Percentiles rank a stretch among this genome's conserved stretches.
Evolutionary conservation across 208 protist genomes (phyloP).

Genomic region (Phytomonas francai): DNA sequence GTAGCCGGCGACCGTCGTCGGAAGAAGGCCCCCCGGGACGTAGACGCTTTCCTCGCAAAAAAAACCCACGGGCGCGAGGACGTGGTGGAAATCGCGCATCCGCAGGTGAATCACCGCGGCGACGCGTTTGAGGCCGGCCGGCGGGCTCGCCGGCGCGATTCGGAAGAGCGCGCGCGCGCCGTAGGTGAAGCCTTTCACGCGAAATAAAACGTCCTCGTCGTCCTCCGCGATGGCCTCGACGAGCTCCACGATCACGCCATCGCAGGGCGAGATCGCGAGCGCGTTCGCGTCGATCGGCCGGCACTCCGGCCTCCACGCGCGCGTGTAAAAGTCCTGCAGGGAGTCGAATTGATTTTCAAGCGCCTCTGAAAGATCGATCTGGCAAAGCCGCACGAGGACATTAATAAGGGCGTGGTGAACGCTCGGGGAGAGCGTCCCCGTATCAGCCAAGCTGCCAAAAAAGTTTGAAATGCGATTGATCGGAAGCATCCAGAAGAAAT

Average conservation of each 20-base stretch:
- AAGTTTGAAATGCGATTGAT: constrained; percentile 54
- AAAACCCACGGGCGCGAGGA: constrained; percentile 51
- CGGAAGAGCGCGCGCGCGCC: constrained; percentile 58
- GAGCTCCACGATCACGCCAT: constrained; percentile 58
- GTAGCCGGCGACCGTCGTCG: constrained; percentile 49
- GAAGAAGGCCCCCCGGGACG: constrained; percentile 70
- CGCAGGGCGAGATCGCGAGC: constrained; percentile 49
- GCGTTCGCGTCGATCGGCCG: constrained; percentile 27
- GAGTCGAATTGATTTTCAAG: constrained; percentile 28
- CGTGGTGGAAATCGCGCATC: constrained; percentile 75
- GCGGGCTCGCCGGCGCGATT: constrained; percentile 19
- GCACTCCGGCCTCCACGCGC: constrained; percentile 36
- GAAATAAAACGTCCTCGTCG: constrained; percentile 30
- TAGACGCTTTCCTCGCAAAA: constrained; percentile 52
- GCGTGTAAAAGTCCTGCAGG: constrained; percentile 77
- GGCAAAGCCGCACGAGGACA: constrained; percentile 41
- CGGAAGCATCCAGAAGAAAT: constrained; percentile 57
- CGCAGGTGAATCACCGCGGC: constrained; percentile 61
- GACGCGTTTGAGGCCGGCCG: constrained; percentile 34
- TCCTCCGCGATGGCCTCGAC: constrained; percentile 29
- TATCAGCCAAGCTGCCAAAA: constrained; percentile 36
- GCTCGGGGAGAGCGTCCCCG: constrained; percentile 23
- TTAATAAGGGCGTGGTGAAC: constrained; percentile 41
- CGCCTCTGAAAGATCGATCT: constrained; percentile 36
- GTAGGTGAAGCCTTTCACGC: constrained; percentile 79